A percentile compares a stretch with the other conserved stretches of the same genome.
Conservation (phyloP, 306 rosid species). For the Cotoneaster glaucophyllus region DNA sequence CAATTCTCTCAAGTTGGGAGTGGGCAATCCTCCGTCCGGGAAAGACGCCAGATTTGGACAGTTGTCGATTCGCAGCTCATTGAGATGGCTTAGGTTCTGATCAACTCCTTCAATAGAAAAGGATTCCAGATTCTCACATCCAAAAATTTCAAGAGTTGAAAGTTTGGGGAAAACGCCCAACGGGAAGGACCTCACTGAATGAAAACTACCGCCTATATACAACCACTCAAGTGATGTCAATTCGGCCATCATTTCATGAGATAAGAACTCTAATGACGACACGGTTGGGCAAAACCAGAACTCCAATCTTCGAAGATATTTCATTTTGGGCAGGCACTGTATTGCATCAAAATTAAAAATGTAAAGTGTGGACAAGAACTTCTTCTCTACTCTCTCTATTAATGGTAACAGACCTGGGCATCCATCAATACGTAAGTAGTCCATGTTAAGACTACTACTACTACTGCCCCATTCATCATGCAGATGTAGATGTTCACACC, state of each 20-base stretch:
- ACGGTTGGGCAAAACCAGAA: accelerated
- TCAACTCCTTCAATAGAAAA: conserved; percentile 11
- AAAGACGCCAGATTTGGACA: conserved; percentile 28
- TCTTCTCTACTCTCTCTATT: too few species aligned
- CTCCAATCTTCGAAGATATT: too few species aligned
- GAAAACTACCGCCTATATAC: accelerated
- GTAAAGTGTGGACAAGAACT: accelerated
- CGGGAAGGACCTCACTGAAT: background rate
- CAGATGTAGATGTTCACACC: background rate
- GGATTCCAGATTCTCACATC: conserved; percentile 2
- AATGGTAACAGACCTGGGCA: too few species aligned
- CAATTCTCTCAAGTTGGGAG: background rate
- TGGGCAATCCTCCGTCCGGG: conserved; percentile 25
- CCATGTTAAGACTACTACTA: background rate
- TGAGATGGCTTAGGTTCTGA: background rate
- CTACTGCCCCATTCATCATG: background rate
- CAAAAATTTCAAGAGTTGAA: accelerated
- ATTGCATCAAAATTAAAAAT: too few species aligned
- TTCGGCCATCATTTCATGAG: background rate
- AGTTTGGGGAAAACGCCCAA: background rate
- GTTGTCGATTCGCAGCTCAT: accelerated
- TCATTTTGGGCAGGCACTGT: too few species aligned
- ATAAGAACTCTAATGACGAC: background rate
- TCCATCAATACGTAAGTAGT: background rate
- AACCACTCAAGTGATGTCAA: background rate